Evolutionary conservation across 2,329 filamentous ascomycete species (phyloP).

Genomic region (Sodiomyces alkalinus): DNA sequence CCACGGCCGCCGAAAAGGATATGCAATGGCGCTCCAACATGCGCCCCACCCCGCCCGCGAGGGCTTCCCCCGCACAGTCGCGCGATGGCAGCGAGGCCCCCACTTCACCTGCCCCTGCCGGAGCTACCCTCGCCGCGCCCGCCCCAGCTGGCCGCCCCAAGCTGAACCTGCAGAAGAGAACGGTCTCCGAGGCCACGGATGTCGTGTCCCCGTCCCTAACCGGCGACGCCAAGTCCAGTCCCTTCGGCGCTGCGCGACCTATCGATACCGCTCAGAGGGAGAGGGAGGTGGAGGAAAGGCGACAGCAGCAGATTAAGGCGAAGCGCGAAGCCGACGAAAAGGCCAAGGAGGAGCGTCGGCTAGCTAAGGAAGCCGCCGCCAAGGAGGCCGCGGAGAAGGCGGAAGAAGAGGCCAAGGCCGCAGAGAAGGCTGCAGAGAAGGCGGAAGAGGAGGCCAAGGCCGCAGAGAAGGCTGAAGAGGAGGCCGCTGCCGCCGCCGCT

Average conservation of each 20-base stretch:
- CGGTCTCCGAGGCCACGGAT: constrained; percentile 58
- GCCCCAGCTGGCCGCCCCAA: constrained; percentile 53
- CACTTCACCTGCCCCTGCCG: constrained; percentile 44
- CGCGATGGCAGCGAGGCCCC: constrained; percentile 64
- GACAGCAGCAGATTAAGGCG: constrained; percentile 55
- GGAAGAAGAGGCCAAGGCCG: constrained; percentile 11
- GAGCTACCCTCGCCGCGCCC: no score
- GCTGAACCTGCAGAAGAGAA: constrained; percentile 81
- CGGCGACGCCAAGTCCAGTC: constrained; percentile 68
- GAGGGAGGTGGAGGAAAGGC: constrained; percentile 80
- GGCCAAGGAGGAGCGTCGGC: constrained; percentile 56
- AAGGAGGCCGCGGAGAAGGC: constrained; percentile 40
- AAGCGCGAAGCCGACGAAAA: constrained; percentile 84
- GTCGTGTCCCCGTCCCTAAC: constrained; percentile 32
- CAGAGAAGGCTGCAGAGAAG: constrained; percentile 16
- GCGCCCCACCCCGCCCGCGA: constrained; percentile 58
- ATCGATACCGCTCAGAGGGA: constrained; percentile 88
- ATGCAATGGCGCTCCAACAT: constrained; percentile 87
- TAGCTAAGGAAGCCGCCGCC: constrained; percentile 49
- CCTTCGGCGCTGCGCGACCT: constrained; percentile 84
- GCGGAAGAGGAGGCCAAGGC: constrained; percentile 14
- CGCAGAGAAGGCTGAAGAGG: constrained; percentile 15
- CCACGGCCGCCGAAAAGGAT: constrained; percentile 82
- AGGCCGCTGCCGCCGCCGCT: constrained; percentile 18
- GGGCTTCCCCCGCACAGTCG: constrained; percentile 45